A percentile compares a stretch with the other conserved stretches of the same genome.
phyloP scores from a whole-genome alignment of 345 rosid species.

The Camelina laxa region DNA sequence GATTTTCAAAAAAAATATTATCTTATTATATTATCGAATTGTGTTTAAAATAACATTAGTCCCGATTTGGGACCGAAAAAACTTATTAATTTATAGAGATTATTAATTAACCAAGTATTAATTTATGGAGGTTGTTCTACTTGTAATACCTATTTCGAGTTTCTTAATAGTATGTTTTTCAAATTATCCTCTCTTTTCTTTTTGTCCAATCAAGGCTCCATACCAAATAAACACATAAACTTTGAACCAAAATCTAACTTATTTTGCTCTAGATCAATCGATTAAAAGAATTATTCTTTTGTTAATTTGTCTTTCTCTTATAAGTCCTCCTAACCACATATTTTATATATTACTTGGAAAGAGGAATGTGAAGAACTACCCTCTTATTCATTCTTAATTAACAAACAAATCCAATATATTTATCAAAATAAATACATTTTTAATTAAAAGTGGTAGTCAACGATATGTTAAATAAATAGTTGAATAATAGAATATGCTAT shows the following conservation, averaged over 20 bases:
- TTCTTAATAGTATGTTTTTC: neutral
- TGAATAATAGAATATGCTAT: neutral
- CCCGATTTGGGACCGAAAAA: no score
- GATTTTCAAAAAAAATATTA: no score
- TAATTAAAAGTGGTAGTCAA: neutral
- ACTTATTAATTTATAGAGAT: no score
- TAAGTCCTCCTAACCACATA: neutral
- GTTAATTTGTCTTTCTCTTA: neutral
- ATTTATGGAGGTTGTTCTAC: no score
- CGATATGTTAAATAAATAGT: constrained; percentile 8
- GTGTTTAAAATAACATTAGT: no score
- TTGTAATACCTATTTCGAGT: neutral
- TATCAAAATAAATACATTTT: no score
- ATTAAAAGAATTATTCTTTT: no score
- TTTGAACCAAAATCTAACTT: neutral
- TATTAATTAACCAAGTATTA: no score
- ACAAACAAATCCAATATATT: no score
- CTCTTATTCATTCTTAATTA: neutral
- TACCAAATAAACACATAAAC: neutral
- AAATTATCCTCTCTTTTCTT: neutral
- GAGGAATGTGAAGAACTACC: neutral
- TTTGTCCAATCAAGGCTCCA: constrained; percentile 8
- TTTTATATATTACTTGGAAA: neutral
- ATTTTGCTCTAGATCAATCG: no score
- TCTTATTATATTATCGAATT: no score